Base-by-base conservation (phyloP, 1,139 yeast species). In the Geotrichum reessii region DNA sequence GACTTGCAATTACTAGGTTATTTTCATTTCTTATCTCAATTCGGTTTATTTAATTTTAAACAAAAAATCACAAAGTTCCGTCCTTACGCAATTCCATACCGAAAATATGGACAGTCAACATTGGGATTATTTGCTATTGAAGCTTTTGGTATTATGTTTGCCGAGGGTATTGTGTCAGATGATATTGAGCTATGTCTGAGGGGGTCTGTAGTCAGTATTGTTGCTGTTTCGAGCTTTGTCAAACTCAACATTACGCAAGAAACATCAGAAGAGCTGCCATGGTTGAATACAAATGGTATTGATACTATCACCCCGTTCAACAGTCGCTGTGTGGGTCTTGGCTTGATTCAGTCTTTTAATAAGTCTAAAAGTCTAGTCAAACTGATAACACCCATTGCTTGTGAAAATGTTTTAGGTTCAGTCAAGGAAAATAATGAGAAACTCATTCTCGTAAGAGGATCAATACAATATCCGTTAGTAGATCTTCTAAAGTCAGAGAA, bases 391-490 rank as follows among this genome's bases (percentile, higher is more conserved):
- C 90, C 95, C 0, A 59, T 71, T 0, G 64, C 72, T 22, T 24
- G 22, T 11, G 63, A 60, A 11, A 61, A 59, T 25, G 57, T 21
- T 21, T 60, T 71, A 37, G 64, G 47, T 25, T 50, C 47, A 24
- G 59, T 61, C 24, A 61, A 71, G 21, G 50, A 50, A 4, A 52
- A 50, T 25, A 49, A 11, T 52, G 63, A 51, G 58, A 61, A 47
- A 52, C 47, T 84, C 53, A 61, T 86, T 0, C 61, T 89, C 0
- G 77, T 83, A 0, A 79, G 89, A 63, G 95, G 95, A 1, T 80
- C 84, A 49, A 82, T 90, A 0, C 88, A 84, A 54, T 69, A 81
- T 2, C 87, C 87, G 0, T 42, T 37, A 9, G 67, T 78, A n/a
- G 76, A 75, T 71, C 81, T 74, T 61, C 58, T 76, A 6, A 73